These are phyloP conservation scores for Suhomyces bribrorum DNA, from an alignment of 1,139 yeast species.

Conservation along the genomic window DNA sequence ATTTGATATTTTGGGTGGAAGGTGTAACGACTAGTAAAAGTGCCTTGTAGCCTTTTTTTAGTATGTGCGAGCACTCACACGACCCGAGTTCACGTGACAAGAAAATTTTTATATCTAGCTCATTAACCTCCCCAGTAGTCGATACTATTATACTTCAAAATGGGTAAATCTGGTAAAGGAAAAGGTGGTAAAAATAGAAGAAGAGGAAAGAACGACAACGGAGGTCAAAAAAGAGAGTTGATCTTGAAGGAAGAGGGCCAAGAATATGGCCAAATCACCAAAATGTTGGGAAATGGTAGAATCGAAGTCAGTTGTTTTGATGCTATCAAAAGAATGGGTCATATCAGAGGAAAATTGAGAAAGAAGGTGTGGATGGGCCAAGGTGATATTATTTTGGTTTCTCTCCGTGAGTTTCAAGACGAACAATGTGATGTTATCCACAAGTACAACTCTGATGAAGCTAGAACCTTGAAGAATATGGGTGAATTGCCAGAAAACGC, in stretches of 20 bases:
- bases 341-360: slow-evolving; percentile 97
- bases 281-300: slow-evolving; percentile 98
- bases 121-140: neutral
- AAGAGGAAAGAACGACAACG: slow-evolving; percentile 97
- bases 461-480: slow-evolving; percentile 90
- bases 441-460: slow-evolving; percentile 96
- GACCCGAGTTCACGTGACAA: neutral
- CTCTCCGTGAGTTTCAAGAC: slow-evolving; percentile 97
- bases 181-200: slow-evolving; percentile 87
- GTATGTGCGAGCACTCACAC: slow-evolving; percentile 1
- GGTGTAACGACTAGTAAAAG: too few species aligned
- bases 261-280: slow-evolving; percentile 97
- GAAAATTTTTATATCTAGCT: neutral
- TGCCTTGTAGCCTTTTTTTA: too few species aligned
- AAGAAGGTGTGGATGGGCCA: slow-evolving; percentile 99
- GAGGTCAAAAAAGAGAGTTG: slow-evolving; percentile 91
- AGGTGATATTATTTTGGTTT: slow-evolving; percentile 94
- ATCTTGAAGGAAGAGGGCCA: slow-evolving; percentile 93
- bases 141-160: slow-evolving; percentile 17
- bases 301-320: slow-evolving; percentile 95
- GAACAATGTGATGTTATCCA: slow-evolving; percentile 98
- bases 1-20: too few species aligned
- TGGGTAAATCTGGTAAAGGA: slow-evolving; percentile 57
- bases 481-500: slow-evolving; percentile 98
- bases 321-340: slow-evolving; percentile 91